Percentiles rank a stretch among this genome's conserved stretches.
Evolutionary conservation across 2,329 filamentous ascomycete species (phyloP).

Genomic region (Beauveria bassiana): DNA sequence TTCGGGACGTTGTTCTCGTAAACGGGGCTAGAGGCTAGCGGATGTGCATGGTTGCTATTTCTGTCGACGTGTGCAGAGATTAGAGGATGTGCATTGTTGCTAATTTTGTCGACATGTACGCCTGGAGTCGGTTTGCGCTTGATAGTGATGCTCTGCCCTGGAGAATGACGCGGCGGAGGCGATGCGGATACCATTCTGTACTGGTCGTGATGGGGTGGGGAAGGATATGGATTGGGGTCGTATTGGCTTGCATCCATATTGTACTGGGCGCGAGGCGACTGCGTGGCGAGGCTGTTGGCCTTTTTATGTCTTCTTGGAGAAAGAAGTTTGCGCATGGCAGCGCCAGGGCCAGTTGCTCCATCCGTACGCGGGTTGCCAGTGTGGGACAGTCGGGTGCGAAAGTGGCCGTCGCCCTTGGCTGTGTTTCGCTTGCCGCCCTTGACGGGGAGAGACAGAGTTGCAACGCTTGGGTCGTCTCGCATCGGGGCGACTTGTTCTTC

Average conservation of each 20-base stretch:
- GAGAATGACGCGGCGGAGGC: conserved; percentile 18
- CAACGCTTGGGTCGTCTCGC: conserved; percentile 48
- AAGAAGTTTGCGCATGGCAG: conserved; percentile 28
- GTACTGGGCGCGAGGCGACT: conserved; percentile 13
- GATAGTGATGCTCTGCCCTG: conserved; percentile 27
- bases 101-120: conserved; percentile 17
- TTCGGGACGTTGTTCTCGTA: conserved; percentile 24
- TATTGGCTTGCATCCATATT: conserved; percentile 18
- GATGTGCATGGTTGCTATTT: conserved; percentile 23
- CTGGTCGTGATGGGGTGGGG: conserved; percentile 22
- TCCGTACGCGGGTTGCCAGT: not conserved
- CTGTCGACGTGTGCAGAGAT: conserved; percentile 19
- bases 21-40: conserved; percentile 27
- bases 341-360: conserved; percentile 15
- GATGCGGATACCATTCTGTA: conserved; percentile 6
- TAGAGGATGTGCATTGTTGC: conserved; percentile 23
- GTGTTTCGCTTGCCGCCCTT: conserved; percentile 39
- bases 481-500: conserved; percentile 56
- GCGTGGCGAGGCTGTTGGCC: conserved; percentile 2
- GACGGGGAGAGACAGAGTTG: conserved; percentile 48
- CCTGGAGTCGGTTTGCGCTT: conserved; percentile 38
- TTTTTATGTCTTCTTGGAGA: conserved; percentile 26
- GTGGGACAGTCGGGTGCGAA: conserved; percentile 2
- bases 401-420: conserved; percentile 11
- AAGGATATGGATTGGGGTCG: conserved; percentile 16